Evolutionary conservation across 2,329 filamentous ascomycete species (phyloP), one percentile per base, ranked within the genome.

Genomic region (Ophiostoma australiae): DNA sequence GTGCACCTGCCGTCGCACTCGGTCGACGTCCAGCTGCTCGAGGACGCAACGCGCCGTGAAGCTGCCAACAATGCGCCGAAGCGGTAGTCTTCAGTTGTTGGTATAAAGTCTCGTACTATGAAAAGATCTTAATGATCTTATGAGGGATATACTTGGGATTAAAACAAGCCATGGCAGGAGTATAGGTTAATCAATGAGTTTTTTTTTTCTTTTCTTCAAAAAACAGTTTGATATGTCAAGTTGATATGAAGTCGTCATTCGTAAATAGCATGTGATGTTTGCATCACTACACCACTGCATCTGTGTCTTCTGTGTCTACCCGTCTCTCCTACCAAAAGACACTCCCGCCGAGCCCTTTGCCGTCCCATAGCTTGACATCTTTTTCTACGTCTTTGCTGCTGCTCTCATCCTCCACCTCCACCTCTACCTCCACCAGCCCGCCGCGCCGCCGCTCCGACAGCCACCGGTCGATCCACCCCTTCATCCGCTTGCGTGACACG

Each of bases 21-120:
- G 63, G 93, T 97, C 55, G 94, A 97, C 78, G 90, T 93, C 35
- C 90, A 92, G 44, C 81, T 97, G 73, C 81, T 97, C 73, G 94
- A 97, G 82, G 94, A 97, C 82, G 94, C 94, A 27, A 97, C 92
- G 72, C 88, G 92, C 80, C 89, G 92, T 87, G 86, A 88, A 80
- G 86, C 86, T 23, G 82, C 85, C 58, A 84, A 85, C 70, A 85
- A 87, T 75, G 83, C 85, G 69, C 83, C 83, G 23, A 88, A 87
- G n/a, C 63, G 71, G 69, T 72, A 73, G 33, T 41, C 6, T 11
- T 10, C n/a, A 17, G 13, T 17, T 15, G 17, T 11, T 17, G 44
- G 5, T 41, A 3, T 39, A 39, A 39, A 39, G 37, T 31, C 27
- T 17, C 17, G 44, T 48, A 11, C 4, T 37, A 8, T 37, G 35